Base-by-base conservation (phyloP, 2,329 filamentous ascomycete species). In the Allantophomopsis lycopodina region DNA sequence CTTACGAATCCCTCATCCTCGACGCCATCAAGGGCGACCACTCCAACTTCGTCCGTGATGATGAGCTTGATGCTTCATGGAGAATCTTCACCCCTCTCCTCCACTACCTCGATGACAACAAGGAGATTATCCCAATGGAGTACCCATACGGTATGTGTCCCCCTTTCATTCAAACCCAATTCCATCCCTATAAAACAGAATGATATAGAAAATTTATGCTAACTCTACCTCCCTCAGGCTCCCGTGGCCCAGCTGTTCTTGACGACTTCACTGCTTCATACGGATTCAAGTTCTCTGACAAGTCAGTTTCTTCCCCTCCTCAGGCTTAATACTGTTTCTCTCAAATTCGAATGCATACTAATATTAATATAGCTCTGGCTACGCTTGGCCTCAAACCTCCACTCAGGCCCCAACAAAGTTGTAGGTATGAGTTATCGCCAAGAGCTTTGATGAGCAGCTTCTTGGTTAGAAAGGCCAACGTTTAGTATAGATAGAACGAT, bases 61-160 rank as follows among this genome's bases (percentile, higher is more conserved):
- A 94, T 57, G 91, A 98, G 68, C 74, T 98, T 21, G 91, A 98
- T 56, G 87, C 91, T 44, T 91, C 83, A 66, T 98, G 91, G 91
- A 86, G 88, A 62, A 93, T 98, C 63, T 98, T 98, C 66, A 94
- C 87, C 2, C 91, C 91, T 50, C 79, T 98, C 31, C 73, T 98
- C 47, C 89, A 98, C 70, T 98, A 98, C 66, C 77, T 98, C 11
- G 93, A 98, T 49, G 87, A 95, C 59, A 95, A 96, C 73, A 94
- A 94, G 73, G 91, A 98, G 66, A 96, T 98, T 50, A 84, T 94
- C 44, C 91, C 91, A 18, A 98, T 98, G 91, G 89, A 95, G 58
- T 98, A 98, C 66, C 89, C 93, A 50, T 98, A 98, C 59, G 91
- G 91, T 95, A 66, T 67, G 83, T 62, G 34, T 16, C 36, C 15